Evolutionary conservation across 768 basidiomycete species (phyloP), one percentile per base, ranked within the genome.

Genomic region (Serendipita sp.): DNA sequence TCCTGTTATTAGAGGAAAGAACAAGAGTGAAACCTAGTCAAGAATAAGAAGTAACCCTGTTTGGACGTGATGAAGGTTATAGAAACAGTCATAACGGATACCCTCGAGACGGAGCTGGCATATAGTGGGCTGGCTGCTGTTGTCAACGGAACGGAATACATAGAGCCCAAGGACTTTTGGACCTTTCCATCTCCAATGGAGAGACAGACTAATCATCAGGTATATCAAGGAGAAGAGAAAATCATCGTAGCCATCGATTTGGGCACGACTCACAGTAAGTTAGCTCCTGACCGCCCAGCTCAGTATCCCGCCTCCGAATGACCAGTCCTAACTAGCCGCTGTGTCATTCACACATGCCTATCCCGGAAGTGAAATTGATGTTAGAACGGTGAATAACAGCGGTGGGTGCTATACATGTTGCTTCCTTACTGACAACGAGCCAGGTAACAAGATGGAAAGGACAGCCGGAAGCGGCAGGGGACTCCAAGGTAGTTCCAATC

Each of bases 381-480:
- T 32, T 5, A 16, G 37, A 60, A 60, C 32, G 56, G 56, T 60
- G n/a, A 5, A 13, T 60, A 10, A n/a, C 56, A 60, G 4, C 30
- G 18, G 10, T 60, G 4, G 35, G 10, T 24, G 30, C 28, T 28
- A 11, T 4, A 37, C 8, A 60, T 37, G n/a, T 5, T 30, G 24
- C 24, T 24, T 24, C 24, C 24, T 24, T 28, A 10, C 56, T 60
- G 30, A 32, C 35, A n/a, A 4, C 18, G 15, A 11, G 28, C 11
- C 28, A 60, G 56, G 65, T 65, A 11, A 60, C 65, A 3, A 38
- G 45, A 1, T 65, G 65, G 65, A 51, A 51, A 8, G 64, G 64
- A 3, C 65, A 65, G 30, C 45, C 53, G 13, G 45, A 60, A 15
- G 51, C 38, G 30, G 38, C 28, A 5, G 64, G 63, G 8, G 63